phyloP scores from a whole-genome alignment of 495 filamentous ascomycete genomes.

The Neurospora terricola region DNA sequence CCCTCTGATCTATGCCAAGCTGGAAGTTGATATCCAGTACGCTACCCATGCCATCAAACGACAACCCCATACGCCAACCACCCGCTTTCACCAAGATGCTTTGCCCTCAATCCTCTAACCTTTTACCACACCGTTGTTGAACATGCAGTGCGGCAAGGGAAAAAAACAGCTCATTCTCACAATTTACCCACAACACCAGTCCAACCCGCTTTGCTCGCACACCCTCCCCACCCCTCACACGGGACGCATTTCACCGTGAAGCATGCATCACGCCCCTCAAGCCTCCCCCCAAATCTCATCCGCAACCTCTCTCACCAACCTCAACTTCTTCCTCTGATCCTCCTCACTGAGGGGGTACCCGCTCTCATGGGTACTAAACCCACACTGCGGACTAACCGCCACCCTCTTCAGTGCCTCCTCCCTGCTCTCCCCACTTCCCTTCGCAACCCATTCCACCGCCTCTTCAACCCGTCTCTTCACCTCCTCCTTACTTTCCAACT shows the following conservation, averaged over 20 bases:
- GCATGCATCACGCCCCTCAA: neutral
- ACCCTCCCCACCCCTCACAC: no score
- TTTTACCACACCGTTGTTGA: neutral
- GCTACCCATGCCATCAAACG: neutral
- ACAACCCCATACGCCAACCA: neutral
- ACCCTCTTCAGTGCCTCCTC: conserved; percentile 60
- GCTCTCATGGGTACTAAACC: conserved; percentile 62
- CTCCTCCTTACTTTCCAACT: conserved; percentile 65
- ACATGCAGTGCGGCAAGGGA: neutral
- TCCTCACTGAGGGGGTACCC: conserved; percentile 56
- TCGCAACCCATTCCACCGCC: conserved; percentile 61
- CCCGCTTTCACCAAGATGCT: neutral
- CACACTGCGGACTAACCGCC: conserved; percentile 68
- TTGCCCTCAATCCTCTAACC: neutral
- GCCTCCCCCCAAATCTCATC: conserved; percentile 62
- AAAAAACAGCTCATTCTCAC: neutral
- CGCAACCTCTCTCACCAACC: conserved; percentile 57
- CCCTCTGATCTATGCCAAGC: neutral
- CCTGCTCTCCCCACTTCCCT: conserved; percentile 51
- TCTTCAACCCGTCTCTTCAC: conserved; percentile 57
- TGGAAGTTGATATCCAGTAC: conserved; percentile 14
- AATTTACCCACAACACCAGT: no score
- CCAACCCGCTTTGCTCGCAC: no score
- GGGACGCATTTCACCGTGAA: no score
- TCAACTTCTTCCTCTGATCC: conserved; percentile 62